These are phyloP conservation scores for Metschnikowia borealis DNA, from an alignment of 805 yeast species.

Conservation along the genomic window DNA sequence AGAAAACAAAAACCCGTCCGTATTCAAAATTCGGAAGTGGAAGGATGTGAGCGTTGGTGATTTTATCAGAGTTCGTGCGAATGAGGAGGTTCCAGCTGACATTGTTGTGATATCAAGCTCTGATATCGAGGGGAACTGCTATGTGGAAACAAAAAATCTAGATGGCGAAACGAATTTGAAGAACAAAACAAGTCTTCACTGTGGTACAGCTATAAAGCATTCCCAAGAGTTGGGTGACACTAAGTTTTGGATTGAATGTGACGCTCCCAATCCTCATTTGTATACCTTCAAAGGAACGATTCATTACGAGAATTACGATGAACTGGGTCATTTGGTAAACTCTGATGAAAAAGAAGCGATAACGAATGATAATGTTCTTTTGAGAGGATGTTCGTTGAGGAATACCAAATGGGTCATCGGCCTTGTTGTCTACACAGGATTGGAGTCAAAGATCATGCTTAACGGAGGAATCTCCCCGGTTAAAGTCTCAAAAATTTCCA, in stretches of 20 bases:
- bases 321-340: slow-evolving; percentile 27
- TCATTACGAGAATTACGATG: slow-evolving; percentile 44
- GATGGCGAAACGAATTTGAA: slow-evolving; percentile 42
- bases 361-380: slow-evolving; percentile 56
- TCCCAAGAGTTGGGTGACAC: slow-evolving; percentile 57
- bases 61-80: slow-evolving; percentile 58
- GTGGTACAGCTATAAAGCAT: slow-evolving; percentile 52
- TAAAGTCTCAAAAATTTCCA: slow-evolving; percentile 60
- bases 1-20: slow-evolving; percentile 3
- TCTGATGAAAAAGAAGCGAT: slow-evolving; percentile 51
- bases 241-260: slow-evolving; percentile 62
- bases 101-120: slow-evolving; percentile 57
- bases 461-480: slow-evolving; percentile 78
- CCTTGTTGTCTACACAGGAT: slow-evolving; percentile 70
- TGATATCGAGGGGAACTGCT: slow-evolving; percentile 65
- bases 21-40: slow-evolving; percentile 21
- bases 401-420: slow-evolving; percentile 78
- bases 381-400: slow-evolving; percentile 70
- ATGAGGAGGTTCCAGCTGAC: slow-evolving; percentile 80
- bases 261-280: slow-evolving; percentile 64
- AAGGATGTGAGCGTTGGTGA: slow-evolving; percentile 48
- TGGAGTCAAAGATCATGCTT: slow-evolving; percentile 71
- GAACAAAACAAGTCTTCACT: slow-evolving; percentile 47
- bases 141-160: slow-evolving; percentile 41
- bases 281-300: slow-evolving; percentile 66